Evolutionary conservation across 2,329 filamentous ascomycete genomes (phyloP), one percentile per base, ranked within the genome.

Genomic region (Trichoderma afroharzianum): DNA sequence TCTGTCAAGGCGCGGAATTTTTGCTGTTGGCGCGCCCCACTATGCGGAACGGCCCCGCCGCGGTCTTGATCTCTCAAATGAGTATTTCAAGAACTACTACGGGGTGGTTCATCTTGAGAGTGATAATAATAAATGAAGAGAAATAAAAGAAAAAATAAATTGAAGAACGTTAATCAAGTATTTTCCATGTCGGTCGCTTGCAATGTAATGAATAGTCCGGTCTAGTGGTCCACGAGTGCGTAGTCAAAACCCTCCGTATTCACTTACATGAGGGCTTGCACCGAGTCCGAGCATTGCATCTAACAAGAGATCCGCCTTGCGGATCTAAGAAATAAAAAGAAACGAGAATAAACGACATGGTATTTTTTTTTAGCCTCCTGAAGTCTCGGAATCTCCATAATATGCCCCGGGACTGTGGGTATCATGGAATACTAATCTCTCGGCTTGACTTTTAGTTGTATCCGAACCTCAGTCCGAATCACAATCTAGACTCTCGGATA

Each of bases 1-100:
- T 72, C 67, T 18, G 64, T 72, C 66, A 33, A 57, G 28, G 21
- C 26, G 68, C 64, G 66, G 66, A 69, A 69, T 57, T 57, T 57
- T 39, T n/a, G 61, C 30, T 7, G 24, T 47, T 28, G 53, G 18
- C 24, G 32, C n/a, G 24, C 61, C 70, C 63, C 70, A 68, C 70
- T 21, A 2, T 24, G 70, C 70, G 70, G 70, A 72, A 72, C 14
- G 3, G 32, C 61, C 61, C 70, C 70, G 57, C 59, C 30, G 5
- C 7, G 5, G 7, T 57, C 55, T 12, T 33, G 21, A 28, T n/a
- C 33, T 43, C 11, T 28, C 24, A 2, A 18, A 11, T 21, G 21
- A 24, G 18, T 14, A 32, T 30, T 32, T 30, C 24, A 58, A 9
- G 28, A 32, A 7, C 18, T n/a, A n/a, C n/a, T n/a, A n/a, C n/a